phyloP scores from a whole-genome alignment of 495 filamentous ascomycete species.

The Penicillium samsonianum region DNA sequence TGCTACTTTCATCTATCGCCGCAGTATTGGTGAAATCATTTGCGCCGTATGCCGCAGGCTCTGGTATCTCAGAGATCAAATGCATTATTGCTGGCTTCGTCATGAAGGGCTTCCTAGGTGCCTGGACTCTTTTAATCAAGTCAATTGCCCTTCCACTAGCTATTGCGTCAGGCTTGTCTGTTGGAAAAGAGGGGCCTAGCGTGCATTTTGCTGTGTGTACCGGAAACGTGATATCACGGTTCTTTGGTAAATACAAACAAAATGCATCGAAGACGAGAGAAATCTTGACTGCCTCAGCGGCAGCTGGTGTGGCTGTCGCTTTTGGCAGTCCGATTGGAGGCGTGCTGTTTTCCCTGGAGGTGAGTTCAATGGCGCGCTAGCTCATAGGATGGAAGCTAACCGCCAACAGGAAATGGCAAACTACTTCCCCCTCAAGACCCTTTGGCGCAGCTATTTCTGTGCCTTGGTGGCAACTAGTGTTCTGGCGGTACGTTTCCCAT shows the following conservation, averaged over 20 bases:
- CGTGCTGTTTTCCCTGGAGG: constrained; percentile 92
- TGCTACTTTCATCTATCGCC: constrained; percentile 77
- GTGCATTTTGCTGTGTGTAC: constrained; percentile 98
- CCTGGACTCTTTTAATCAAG: constrained; percentile 92
- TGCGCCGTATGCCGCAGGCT: constrained; percentile 95
- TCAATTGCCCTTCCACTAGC: constrained; percentile 87
- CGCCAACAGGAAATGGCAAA: constrained; percentile 82
- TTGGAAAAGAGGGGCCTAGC: constrained; percentile 96
- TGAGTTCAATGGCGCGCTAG: constrained; percentile 25
- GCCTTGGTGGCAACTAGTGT: constrained; percentile 94
- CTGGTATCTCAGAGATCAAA: constrained; percentile 98
- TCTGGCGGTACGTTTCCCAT: constrained; percentile 60
- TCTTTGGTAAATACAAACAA: constrained; percentile 89
- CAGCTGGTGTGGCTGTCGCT: constrained; percentile 92
- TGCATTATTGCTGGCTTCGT: constrained; percentile 99
- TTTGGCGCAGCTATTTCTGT: constrained; percentile 98
- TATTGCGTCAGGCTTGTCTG: constrained; percentile 91
- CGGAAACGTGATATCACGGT: constrained; percentile 90
- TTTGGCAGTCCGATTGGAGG: constrained; percentile 98
- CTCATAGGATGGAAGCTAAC: constrained; percentile 19
- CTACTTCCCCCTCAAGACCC: constrained; percentile 94
- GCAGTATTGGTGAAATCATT: constrained; percentile 88
- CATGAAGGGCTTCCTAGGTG: constrained; percentile 97
- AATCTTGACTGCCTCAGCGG: constrained; percentile 91
- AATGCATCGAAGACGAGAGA: constrained; percentile 96